Base-by-base conservation (phyloP, 495 filamentous ascomycete genomes). In the Immersiella caudata region DNA sequence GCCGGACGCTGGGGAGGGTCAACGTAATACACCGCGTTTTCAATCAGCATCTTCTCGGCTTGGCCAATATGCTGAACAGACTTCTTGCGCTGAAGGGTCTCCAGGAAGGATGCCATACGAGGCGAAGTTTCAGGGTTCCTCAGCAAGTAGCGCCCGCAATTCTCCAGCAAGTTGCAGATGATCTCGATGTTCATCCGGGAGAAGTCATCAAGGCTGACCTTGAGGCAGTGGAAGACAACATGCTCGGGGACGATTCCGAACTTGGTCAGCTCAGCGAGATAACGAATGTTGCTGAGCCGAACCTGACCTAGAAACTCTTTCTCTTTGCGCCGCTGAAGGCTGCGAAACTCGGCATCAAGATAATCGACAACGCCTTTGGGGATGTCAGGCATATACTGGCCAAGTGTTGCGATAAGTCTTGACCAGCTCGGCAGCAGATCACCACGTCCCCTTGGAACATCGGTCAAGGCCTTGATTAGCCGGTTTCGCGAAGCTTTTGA, bases 171-270 rank as follows among this genome's bases (percentile, higher is more conserved):
- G 71, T 96, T 93, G 71, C 94, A 94, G 69, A 98, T 96, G 71
- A 99, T 97, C 76, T 99, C 96, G 67, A 99, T 96, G 72, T 98
- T 98, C 88, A 97, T 96, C 69, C 94, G 87, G 9, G 96, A 97
- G 70, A 99, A 98, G 68, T 99, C 95, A 71, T 99, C 96, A 6
- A 98, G 81, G 67, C 95, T 95, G 71, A 99, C 94, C 76, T 96
- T 98, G 67, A 99, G 86, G 78, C 94, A 98, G 71, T 99, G 96
- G 79, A 99, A 99, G 65, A 98, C 95, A 70, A 98, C 94, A 76
- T 99, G 95, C 78, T 99, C 94, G 9, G 95, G 96, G 22, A 99
- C 94, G 27, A 98, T 92, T 50, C 95, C 94, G 74, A 98, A 99
- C 72, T 99, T 99, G 59, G 95, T 97, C 74, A 99, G 79, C 77